A percentile compares a stretch with the other conserved stretches of the same genome.
phyloP scores from a whole-genome alignment of 2,329 filamentous ascomycete genomes.

The Sporothrix inflata region DNA sequence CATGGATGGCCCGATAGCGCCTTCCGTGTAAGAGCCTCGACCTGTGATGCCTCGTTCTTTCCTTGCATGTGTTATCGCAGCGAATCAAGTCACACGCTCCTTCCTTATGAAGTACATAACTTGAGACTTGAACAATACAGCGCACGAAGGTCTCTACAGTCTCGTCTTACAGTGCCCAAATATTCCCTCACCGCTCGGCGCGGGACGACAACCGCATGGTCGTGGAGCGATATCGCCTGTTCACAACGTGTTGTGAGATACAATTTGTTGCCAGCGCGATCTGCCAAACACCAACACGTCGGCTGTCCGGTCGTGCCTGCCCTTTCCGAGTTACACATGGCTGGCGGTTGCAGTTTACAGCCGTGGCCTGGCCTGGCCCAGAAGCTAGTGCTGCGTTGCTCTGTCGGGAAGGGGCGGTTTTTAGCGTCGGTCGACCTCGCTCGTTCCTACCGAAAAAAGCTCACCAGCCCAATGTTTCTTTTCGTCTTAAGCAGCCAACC shows the following conservation, averaged over 20 bases:
- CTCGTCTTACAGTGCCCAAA: background rate
- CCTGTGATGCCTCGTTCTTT: constrained; percentile 7
- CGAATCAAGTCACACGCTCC: background rate
- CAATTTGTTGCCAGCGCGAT: too few relatives aligned
- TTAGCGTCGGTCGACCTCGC: constrained; percentile 19
- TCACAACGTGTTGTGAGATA: background rate
- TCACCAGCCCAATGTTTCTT: constrained; percentile 26
- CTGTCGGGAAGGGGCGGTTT: constrained; percentile 24
- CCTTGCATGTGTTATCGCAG: constrained; percentile 11
- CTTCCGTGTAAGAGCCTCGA: background rate
- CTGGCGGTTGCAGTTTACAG: constrained; percentile 15
- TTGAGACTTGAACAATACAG: background rate
- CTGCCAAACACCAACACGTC: background rate
- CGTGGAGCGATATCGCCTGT: constrained; percentile 13
- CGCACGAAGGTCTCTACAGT: background rate
- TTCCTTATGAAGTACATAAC: background rate
- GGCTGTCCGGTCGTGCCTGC: constrained; percentile 11
- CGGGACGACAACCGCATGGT: background rate
- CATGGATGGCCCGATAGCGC: background rate
- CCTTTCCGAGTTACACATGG: constrained; percentile 10
- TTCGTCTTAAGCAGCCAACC: background rate
- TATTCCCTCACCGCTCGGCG: background rate
- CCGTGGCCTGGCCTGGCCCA: background rate
- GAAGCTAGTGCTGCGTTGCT: background rate
- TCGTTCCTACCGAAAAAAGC: constrained; percentile 29